These are phyloP conservation scores for Neurospora africana DNA, from an alignment of 495 filamentous ascomycete genomes.

Conservation along the genomic window DNA sequence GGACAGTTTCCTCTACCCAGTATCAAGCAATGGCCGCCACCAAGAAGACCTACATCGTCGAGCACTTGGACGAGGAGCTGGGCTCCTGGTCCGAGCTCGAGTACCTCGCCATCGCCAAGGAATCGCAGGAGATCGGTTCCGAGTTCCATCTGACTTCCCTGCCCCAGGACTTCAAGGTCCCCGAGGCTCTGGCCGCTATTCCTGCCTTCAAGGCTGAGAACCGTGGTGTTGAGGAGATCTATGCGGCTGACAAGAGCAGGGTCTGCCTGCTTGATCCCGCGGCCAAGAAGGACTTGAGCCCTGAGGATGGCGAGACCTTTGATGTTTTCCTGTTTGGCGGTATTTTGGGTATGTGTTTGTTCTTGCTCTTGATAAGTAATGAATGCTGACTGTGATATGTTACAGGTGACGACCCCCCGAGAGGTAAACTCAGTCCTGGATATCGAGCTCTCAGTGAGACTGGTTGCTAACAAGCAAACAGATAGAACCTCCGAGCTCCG, in stretches of 20 bases:
- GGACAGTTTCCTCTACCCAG: not conserved
- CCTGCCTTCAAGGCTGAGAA: slow-evolving; percentile 56
- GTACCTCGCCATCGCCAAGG: slow-evolving; percentile 73
- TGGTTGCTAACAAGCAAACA: slow-evolving; percentile 21
- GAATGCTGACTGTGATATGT: slow-evolving; percentile 1
- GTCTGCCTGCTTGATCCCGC: slow-evolving; percentile 87
- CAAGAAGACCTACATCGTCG: slow-evolving; percentile 68
- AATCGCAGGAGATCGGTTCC: slow-evolving; percentile 57
- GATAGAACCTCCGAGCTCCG: slow-evolving; percentile 90
- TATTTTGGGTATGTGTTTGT: slow-evolving; percentile 63
- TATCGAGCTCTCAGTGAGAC: not conserved
- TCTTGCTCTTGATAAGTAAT: not conserved
- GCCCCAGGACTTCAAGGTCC: slow-evolving; percentile 54
- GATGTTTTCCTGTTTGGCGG: slow-evolving; percentile 93
- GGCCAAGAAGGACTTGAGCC: slow-evolving; percentile 66
- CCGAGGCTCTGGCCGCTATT: slow-evolving; percentile 46
- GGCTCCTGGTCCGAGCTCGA: slow-evolving; percentile 91
- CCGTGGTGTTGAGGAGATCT: slow-evolving; percentile 68
- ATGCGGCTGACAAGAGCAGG: slow-evolving; percentile 46
- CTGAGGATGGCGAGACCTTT: slow-evolving; percentile 71
- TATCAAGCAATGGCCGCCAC: slow-evolving; percentile 6
- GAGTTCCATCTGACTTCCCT: slow-evolving; percentile 81
- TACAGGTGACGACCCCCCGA: slow-evolving; percentile 83
- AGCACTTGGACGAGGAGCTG: slow-evolving; percentile 87
- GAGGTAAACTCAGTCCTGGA: slow-evolving; percentile 49